Evolutionary conservation across 139 green algal genomes (phyloP).

Genomic region (Picochlorum sp.): DNA sequence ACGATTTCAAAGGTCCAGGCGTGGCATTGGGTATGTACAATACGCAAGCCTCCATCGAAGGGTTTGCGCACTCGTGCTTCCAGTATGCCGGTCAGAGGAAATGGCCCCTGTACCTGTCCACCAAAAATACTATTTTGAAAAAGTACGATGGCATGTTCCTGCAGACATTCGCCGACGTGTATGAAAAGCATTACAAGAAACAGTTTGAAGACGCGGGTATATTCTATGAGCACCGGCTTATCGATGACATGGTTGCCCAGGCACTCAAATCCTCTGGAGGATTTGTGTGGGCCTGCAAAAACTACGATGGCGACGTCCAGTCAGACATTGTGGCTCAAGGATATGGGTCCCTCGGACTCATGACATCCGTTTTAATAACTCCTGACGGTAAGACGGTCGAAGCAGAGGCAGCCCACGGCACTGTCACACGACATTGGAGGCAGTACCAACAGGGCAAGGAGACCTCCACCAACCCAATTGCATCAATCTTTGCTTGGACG

Average conservation of each 20-base stretch:
- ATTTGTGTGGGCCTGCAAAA: conserved; percentile 96
- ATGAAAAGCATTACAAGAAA: conserved; percentile 75
- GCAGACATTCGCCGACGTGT: conserved; percentile 82
- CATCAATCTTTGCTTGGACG: conserved; percentile 95
- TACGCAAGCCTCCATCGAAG: conserved; percentile 85
- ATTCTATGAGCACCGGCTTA: conserved; percentile 95
- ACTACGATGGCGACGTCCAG: conserved; percentile 46
- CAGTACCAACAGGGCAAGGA: conserved; percentile 90
- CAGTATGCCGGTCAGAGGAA: conserved; percentile 75
- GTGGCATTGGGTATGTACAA: conserved; percentile 92
- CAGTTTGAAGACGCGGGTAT: conserved; percentile 78
- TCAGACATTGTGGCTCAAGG: conserved; percentile 84
- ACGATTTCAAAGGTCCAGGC: conserved; percentile 43
- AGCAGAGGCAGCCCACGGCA: conserved; percentile 91
- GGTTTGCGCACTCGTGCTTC: conserved; percentile 88
- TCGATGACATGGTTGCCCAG: conserved; percentile 97
- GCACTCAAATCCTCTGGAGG: conserved; percentile 84
- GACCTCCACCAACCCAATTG: conserved; percentile 92
- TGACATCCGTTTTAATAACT: conserved; percentile 90
- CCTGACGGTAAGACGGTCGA: conserved; percentile 91
- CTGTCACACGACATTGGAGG: conserved; percentile 91
- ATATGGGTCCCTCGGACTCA: conserved; percentile 90
- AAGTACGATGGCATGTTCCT: conserved; percentile 76
- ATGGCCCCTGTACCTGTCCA: conserved; percentile 88
- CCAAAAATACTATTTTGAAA: conserved; percentile 99